Conservation (phyloP, 805 yeast species). For the Candida golubevii region DNA sequence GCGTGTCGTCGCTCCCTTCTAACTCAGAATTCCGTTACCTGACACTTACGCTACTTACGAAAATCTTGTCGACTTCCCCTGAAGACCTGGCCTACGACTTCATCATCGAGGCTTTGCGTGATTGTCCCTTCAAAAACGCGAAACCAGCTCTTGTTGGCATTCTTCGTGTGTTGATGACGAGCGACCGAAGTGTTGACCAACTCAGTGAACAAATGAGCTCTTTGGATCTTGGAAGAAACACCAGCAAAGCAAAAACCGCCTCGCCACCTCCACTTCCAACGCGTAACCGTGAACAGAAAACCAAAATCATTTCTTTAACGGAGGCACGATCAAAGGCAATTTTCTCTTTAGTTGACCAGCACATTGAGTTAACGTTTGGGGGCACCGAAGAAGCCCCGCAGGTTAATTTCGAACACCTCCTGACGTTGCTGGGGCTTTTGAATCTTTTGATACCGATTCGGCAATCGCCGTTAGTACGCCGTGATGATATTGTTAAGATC, state of each 20-base stretch:
- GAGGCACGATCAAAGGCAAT: constrained; percentile 40
- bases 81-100: constrained; percentile 57
- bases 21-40: constrained; percentile 34
- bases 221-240: constrained; percentile 3
- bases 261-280: constrained; percentile 19
- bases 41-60: constrained; percentile 58
- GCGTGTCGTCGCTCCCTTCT: constrained; percentile 6
- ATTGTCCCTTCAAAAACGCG: constrained; percentile 62
- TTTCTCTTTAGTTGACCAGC: constrained; percentile 36
- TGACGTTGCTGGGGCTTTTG: constrained; percentile 50
- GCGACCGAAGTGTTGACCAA: constrained; percentile 13
- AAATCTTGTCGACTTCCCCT: constrained; percentile 54
- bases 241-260: constrained; percentile 10
- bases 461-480: constrained; percentile 16
- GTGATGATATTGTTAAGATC: constrained; percentile 15
- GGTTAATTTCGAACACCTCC: constrained; percentile 27
- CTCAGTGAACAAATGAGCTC: constrained; percentile 11
- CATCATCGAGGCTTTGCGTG: constrained; percentile 56
- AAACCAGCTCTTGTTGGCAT: constrained; percentile 61
- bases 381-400: constrained; percentile 15
- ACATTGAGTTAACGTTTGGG: constrained; percentile 34
- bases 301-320: constrained; percentile 41
- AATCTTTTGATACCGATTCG: constrained; percentile 45
- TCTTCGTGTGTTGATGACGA: constrained; percentile 58
- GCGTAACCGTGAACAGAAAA: constrained; percentile 20